Base-by-base conservation (phyloP, 371 early-diverging fungal genomes). In the Gilbertella persicaria region DNA sequence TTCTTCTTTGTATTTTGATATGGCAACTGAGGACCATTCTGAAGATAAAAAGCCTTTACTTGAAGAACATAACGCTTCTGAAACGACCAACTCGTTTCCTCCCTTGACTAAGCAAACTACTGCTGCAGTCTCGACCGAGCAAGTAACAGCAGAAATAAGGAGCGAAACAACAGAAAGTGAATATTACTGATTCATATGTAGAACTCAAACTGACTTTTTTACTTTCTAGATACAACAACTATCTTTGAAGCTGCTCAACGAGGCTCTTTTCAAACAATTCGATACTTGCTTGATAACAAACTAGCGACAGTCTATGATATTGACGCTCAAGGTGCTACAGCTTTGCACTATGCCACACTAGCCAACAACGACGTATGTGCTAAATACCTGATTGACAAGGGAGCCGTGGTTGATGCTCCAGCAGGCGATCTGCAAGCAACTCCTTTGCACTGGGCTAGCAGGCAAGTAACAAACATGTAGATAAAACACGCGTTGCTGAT, bases 361-460 rank as follows among this genome's bases (percentile, higher is more conserved):
- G 88, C 91, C 52, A 88, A 89, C 50, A 85, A 87, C 35, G 69
- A 92, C 40, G 78, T 78, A 0, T 81, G 95, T 19, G 85, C 86
- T 14, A 80, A 83, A 58, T 91, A 82, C 53, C 69, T 97, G 36
- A 71, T 96, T 37, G 94, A 93, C 64, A 72, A 82, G 39, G 90
- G 91, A 9, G 93, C 93, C 0, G 74, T 83, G 19, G 74, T 94
- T 13, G 86, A 96, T 67, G 79, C 82, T 0, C 57, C 79, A 4
- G 92, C 91, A 28, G 89, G 88, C 23, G 93, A 93, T 42, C 72
- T 90, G 25, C 61, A 78, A 30, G 94, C 94, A 4, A 90, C 94
- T 3, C 92, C 97, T 9, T 64, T 96, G 45, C 95, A 95, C 52
- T 96, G 96, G 97, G 94, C 94, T 14, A 67, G 86, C 35, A 73